phyloP scores from a whole-genome alignment of 352 stramenopile species.

The Pythium brachiatum region DNA sequence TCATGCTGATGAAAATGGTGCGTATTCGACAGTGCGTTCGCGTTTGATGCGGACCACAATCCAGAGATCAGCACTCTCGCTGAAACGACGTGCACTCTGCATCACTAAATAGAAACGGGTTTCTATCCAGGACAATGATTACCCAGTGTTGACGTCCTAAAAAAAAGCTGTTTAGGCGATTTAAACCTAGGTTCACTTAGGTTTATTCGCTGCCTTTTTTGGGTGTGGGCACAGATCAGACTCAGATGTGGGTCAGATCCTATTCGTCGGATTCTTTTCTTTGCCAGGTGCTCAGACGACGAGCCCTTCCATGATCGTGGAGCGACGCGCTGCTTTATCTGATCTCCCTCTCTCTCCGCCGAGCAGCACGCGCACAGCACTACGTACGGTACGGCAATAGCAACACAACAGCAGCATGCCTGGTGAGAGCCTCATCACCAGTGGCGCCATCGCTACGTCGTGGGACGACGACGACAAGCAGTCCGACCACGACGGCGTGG shows the following conservation, averaged over 20 bases:
- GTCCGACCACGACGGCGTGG: slow-evolving; percentile 1
- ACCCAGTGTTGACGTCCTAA: not conserved
- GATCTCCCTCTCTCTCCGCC: not conserved
- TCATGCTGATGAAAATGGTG: not conserved
- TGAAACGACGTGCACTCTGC: not conserved
- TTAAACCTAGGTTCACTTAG: not conserved
- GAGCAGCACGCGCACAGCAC: not conserved
- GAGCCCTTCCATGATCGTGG: slow-evolving; percentile 4
- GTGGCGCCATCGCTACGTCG: not conserved
- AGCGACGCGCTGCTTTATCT: not conserved
- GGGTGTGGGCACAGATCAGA: slow-evolving; percentile 4
- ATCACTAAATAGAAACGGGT: not conserved
- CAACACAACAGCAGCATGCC: not conserved
- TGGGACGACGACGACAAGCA: slow-evolving; percentile 7
- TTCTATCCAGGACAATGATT: not conserved
- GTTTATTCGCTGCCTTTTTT: not conserved
- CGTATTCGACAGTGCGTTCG: not conserved
- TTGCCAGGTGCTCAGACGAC: not conserved
- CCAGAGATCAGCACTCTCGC: not conserved
- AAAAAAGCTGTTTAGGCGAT: not conserved
- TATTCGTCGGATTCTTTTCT: slow-evolving; percentile 5
- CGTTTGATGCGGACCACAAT: not conserved
- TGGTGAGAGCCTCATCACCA: not conserved
- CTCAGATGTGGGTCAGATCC: slow-evolving; percentile 11
- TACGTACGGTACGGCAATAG: not conserved